These are phyloP conservation scores for Eutypa lata DNA, from an alignment of 2,329 filamentous ascomycete species.

Conservation along the genomic window DNA sequence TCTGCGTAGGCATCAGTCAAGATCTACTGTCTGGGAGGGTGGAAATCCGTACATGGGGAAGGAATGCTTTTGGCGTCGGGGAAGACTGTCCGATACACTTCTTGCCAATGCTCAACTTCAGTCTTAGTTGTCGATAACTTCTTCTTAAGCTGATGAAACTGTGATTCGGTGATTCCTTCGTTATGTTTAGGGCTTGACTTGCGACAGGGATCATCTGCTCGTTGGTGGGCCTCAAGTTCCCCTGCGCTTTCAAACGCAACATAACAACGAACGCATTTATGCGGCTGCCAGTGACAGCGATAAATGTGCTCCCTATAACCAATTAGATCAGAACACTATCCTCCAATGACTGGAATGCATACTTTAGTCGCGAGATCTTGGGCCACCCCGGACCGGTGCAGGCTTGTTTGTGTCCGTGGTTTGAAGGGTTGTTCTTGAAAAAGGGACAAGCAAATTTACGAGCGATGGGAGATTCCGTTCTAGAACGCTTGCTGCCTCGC, in stretches of 20 bases:
- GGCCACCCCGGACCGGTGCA: constrained; percentile 4
- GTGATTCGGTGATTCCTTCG: constrained; percentile 2
- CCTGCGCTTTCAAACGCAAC: not conserved
- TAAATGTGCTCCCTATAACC: constrained; percentile 7
- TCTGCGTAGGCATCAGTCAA: not conserved
- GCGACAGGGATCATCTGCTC: constrained; percentile 1
- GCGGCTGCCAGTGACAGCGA: constrained; percentile 1
- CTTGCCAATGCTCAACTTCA: not conserved
- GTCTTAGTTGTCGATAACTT: constrained; percentile 1
- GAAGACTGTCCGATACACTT: constrained; percentile 6
- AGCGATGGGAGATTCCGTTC: not conserved
- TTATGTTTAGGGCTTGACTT: not conserved
- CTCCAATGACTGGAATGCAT: not conserved
- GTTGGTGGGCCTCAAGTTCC: constrained; percentile 2
- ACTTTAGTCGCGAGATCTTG: constrained; percentile 4
- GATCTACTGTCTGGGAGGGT: not conserved
- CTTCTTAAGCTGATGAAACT: constrained; percentile 2
- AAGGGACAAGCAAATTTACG: constrained; percentile 4
- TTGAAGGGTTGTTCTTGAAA: constrained; percentile 4
- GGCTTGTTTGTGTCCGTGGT: not conserved
- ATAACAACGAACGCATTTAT: constrained; percentile 5
- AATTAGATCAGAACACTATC: not conserved
- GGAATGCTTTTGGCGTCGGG: constrained; percentile 1
- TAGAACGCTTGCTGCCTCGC: constrained; percentile 1
- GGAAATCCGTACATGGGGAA: constrained; percentile 1